A percentile compares a stretch with the other conserved stretches of the same genome.
Conservation (phyloP, 495 filamentous ascomycete species). For the Hypoxylon crocopeplum region DNA sequence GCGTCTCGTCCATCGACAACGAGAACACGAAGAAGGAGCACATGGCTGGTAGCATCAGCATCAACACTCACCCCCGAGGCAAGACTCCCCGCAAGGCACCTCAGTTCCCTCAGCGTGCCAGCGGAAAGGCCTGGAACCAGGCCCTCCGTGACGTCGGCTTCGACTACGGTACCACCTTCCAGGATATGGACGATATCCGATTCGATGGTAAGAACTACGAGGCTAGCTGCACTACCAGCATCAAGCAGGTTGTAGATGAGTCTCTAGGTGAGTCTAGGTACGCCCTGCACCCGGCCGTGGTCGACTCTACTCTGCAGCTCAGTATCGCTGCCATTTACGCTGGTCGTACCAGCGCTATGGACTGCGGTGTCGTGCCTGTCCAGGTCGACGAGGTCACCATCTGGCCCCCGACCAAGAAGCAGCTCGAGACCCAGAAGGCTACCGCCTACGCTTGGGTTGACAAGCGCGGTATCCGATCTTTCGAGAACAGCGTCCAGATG, state of each 20-base stretch:
- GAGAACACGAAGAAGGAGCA: conserved; percentile 32
- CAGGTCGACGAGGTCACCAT: conserved; percentile 46
- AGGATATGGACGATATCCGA: conserved; percentile 34
- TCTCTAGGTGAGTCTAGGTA: conserved; percentile 46
- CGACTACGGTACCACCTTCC: conserved; percentile 48
- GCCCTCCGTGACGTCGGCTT: conserved; percentile 45
- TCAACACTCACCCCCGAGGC: conserved; percentile 18
- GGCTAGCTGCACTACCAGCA: conserved; percentile 23
- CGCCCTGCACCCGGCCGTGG: conserved; percentile 45
- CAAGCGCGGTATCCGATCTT: conserved; percentile 8
- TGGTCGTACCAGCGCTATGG: conserved; percentile 40
- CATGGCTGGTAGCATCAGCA: conserved; percentile 31
- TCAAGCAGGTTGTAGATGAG: conserved; percentile 30
- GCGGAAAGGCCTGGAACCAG: conserved; percentile 43
- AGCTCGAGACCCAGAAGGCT: conserved; percentile 12
- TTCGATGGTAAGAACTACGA: conserved; percentile 37
- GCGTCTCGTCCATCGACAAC: conserved; percentile 30
- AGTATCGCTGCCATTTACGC: conserved; percentile 43
- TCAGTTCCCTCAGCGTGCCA: conserved; percentile 25
- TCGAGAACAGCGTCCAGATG: conserved; percentile 15
- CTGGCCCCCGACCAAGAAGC: conserved; percentile 32
- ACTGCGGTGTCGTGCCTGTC: conserved; percentile 45
- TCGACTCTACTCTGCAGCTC: conserved; percentile 50
- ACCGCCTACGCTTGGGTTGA: conserved; percentile 21
- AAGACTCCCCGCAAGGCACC: conserved; percentile 5